Conservation (phyloP, 2,329 filamentous ascomycete species). For the Trichophyton mentagrophytes region DNA sequence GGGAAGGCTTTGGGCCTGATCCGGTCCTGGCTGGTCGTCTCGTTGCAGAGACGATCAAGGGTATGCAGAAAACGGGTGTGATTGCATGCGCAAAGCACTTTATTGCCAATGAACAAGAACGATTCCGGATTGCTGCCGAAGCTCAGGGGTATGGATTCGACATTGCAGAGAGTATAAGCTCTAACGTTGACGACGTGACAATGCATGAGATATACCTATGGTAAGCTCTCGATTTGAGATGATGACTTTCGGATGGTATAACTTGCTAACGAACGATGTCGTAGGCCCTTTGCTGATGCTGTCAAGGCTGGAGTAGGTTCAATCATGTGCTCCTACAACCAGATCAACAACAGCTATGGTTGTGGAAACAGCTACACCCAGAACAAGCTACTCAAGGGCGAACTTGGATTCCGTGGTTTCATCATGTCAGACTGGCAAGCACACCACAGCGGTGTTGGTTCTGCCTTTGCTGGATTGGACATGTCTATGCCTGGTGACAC, state of each 20-base stretch:
- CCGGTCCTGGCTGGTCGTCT: constrained; percentile 61
- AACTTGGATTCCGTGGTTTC: constrained; percentile 65
- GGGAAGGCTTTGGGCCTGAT: constrained; percentile 57
- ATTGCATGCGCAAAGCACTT: constrained; percentile 75
- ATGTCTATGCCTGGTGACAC: constrained; percentile 82
- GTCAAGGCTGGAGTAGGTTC: constrained; percentile 52
- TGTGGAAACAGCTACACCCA: constrained; percentile 52
- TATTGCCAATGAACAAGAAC: constrained; percentile 61
- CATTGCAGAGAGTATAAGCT: constrained; percentile 48
- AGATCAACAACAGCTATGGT: constrained; percentile 54
- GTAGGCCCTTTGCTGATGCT: constrained; percentile 54
- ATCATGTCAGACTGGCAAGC: constrained; percentile 63
- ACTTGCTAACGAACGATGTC: neutral
- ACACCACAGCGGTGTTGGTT: constrained; percentile 57
- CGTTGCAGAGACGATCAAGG: constrained; percentile 59
- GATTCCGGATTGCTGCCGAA: constrained; percentile 52
- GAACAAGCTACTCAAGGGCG: constrained; percentile 52
- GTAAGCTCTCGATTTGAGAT: constrained; percentile 18
- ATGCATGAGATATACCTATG: constrained; percentile 53
- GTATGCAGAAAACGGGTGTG: constrained; percentile 69
- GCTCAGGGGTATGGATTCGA: constrained; percentile 48
- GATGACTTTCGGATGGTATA: neutral
- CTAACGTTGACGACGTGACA: constrained; percentile 51
- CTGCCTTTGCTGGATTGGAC: constrained; percentile 57
- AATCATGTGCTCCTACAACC: constrained; percentile 63